These are phyloP conservation scores for Pleurotus platypus DNA, from an alignment of 768 basidiomycete genomes.

Conservation along the genomic window DNA sequence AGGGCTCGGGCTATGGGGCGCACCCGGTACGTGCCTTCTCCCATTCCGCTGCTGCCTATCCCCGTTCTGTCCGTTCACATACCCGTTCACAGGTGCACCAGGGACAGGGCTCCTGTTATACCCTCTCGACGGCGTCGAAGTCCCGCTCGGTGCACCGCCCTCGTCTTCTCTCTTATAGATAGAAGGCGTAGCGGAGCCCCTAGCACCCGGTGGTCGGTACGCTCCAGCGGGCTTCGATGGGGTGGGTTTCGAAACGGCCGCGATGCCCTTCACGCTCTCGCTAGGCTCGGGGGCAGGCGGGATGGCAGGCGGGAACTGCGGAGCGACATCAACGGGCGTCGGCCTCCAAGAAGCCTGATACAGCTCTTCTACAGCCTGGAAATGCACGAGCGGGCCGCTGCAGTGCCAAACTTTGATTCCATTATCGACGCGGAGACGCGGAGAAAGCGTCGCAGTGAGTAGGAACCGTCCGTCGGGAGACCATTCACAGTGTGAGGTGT, in stretches of 20 bases:
- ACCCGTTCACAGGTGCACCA: slow-evolving; percentile 37
- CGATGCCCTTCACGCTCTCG: slow-evolving; percentile 48
- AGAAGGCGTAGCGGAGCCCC: slow-evolving; percentile 83
- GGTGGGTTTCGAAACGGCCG: slow-evolving; percentile 49
- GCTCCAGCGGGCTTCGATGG: slow-evolving; percentile 75
- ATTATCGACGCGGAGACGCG: slow-evolving; percentile 94
- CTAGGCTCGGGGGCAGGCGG: slow-evolving; percentile 68
- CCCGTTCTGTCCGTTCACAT: slow-evolving; percentile 31
- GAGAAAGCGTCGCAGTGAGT: slow-evolving; percentile 93
- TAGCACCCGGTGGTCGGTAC: slow-evolving; percentile 90
- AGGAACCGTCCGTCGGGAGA: slow-evolving; percentile 91
- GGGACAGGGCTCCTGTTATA: slow-evolving; percentile 58
- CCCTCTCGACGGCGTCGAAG: slow-evolving; percentile 40
- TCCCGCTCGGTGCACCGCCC: slow-evolving; percentile 55
- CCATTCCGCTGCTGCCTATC: slow-evolving; percentile 31
- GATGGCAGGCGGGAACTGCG: slow-evolving; percentile 63
- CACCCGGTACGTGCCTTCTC: slow-evolving; percentile 74
- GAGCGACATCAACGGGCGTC: slow-evolving; percentile 57
- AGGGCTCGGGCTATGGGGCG: slow-evolving; percentile 50
- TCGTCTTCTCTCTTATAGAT: slow-evolving; percentile 94
- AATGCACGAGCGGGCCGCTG: slow-evolving; percentile 80
- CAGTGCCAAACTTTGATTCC: slow-evolving; percentile 97
- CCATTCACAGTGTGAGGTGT: slow-evolving; percentile 95
- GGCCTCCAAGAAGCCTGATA: slow-evolving; percentile 90
- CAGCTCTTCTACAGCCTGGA: slow-evolving; percentile 80